These are phyloP conservation scores for Paralagenidium karlingii DNA, from an alignment of 352 stramenopile species.

Conservation along the genomic window DNA sequence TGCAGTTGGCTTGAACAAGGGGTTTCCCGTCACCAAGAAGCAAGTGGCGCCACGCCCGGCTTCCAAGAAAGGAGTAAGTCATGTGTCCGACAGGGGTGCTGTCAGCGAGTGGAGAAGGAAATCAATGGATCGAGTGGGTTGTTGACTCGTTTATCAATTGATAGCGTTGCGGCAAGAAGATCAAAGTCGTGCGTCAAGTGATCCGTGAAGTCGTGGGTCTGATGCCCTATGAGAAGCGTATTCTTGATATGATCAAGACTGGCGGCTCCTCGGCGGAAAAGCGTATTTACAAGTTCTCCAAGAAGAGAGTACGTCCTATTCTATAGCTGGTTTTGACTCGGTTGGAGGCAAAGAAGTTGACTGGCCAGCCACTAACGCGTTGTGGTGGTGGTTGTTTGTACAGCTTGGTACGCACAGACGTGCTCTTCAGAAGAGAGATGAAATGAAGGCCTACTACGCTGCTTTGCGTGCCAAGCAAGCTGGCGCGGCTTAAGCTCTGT, in stretches of 20 bases:
- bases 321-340: not conserved
- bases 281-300: slow-evolving; percentile 99
- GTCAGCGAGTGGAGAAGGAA: not conserved
- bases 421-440: slow-evolving; percentile 96
- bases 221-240: slow-evolving; percentile 98
- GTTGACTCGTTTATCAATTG: too few species aligned
- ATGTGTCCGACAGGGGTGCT: not conserved
- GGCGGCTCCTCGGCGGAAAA: slow-evolving; percentile 95
- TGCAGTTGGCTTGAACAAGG: slow-evolving; percentile 86
- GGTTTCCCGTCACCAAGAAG: slow-evolving; percentile 88
- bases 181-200: slow-evolving; percentile 90
- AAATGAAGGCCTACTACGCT: slow-evolving; percentile 98
- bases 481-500: slow-evolving; percentile 36
- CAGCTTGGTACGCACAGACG: slow-evolving; percentile 97
- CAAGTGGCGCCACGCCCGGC: slow-evolving; percentile 74
- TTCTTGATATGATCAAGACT: slow-evolving; percentile 99
- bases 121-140: not conserved
- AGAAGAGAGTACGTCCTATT: slow-evolving; percentile 82
- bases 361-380: not conserved
- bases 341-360: not conserved
- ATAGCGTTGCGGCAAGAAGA: slow-evolving; percentile 89
- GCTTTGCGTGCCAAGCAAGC: slow-evolving; percentile 93
- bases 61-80: slow-evolving; percentile 86
- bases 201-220: slow-evolving; percentile 96
- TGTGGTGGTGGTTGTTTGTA: slow-evolving; percentile 3